Evolutionary conservation across 352 stramenopile species (phyloP).

Genomic region (Blastocystis hominis): DNA sequence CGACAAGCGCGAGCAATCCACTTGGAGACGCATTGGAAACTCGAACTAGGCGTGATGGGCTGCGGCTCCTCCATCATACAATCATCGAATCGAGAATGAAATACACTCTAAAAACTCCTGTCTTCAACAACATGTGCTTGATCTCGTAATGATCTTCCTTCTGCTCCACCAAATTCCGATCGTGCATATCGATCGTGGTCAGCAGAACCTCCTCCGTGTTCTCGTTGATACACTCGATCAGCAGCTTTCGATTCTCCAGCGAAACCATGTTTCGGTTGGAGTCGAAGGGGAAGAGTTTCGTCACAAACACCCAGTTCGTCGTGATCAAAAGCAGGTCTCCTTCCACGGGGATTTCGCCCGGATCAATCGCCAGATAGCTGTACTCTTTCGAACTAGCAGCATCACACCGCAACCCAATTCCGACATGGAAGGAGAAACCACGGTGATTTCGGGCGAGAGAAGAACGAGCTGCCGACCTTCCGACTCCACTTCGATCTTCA

Average conservation of each 20-base stretch:
- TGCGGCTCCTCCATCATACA: background rate
- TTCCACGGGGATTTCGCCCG: background rate
- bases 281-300: background rate
- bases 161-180: background rate
- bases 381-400: background rate
- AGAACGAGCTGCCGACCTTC: background rate
- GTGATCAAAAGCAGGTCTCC: background rate
- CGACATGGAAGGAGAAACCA: background rate
- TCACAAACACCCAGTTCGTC: background rate
- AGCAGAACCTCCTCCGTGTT: background rate
- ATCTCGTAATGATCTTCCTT: background rate
- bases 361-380: background rate
- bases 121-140: background rate
- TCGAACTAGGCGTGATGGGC: background rate
- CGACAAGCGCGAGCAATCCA: background rate
- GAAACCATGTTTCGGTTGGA: background rate
- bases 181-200: background rate
- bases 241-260: background rate
- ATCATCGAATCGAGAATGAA: background rate
- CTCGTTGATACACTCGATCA: background rate
- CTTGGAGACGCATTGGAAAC: background rate
- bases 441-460: background rate
- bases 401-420: background rate
- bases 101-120: background rate
- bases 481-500: background rate